Conservation (phyloP, 2,329 filamentous ascomycete genomes). For the Coniosporium tulheliwenetii region DNA sequence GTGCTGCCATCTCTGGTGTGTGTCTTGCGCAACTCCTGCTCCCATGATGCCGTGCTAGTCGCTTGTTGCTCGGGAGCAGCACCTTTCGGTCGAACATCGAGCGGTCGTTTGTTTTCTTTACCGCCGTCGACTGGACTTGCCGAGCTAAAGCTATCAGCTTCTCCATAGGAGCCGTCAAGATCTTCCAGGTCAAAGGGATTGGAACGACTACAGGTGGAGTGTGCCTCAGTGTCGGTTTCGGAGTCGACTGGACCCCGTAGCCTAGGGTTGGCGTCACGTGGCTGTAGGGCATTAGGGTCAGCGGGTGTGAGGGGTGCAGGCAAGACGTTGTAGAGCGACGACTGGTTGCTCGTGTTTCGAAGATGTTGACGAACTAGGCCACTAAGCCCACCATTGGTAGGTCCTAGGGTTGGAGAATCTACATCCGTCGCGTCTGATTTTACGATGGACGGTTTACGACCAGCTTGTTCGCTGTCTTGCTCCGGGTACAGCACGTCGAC, state of each 20-base stretch:
- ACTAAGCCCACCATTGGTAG: conserved; percentile 20
- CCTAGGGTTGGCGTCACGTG: conserved; percentile 1
- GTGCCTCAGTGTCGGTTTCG: conserved; percentile 20
- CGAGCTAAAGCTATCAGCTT: conserved; percentile 18
- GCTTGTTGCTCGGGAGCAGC: too few relatives aligned
- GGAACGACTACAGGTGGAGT: conserved; percentile 33
- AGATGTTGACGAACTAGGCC: conserved; percentile 76
- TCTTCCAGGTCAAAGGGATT: conserved; percentile 41
- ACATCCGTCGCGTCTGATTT: conserved; percentile 13
- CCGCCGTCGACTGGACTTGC: conserved; percentile 15
- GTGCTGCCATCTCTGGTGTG: conserved; percentile 34
- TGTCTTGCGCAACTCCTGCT: conserved; percentile 29
- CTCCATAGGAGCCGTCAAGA: conserved; percentile 23
- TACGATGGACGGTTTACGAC: background rate
- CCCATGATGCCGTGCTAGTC: conserved; percentile 20
- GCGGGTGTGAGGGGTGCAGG: conserved; percentile 29
- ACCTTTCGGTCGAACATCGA: too few relatives aligned
- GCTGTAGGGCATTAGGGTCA: conserved; percentile 6
- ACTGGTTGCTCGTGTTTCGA: conserved; percentile 63
- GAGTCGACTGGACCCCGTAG: conserved; percentile 1
- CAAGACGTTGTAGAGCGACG: conserved; percentile 48
- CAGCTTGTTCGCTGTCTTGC: conserved; percentile 8
- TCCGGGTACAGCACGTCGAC: conserved; percentile 10
- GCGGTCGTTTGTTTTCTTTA: too few relatives aligned
- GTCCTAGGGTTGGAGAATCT: conserved; percentile 71